Evolutionary conservation across 2,329 filamentous ascomycete genomes (phyloP).

Genomic region (Fonsecaea multimorphosa): DNA sequence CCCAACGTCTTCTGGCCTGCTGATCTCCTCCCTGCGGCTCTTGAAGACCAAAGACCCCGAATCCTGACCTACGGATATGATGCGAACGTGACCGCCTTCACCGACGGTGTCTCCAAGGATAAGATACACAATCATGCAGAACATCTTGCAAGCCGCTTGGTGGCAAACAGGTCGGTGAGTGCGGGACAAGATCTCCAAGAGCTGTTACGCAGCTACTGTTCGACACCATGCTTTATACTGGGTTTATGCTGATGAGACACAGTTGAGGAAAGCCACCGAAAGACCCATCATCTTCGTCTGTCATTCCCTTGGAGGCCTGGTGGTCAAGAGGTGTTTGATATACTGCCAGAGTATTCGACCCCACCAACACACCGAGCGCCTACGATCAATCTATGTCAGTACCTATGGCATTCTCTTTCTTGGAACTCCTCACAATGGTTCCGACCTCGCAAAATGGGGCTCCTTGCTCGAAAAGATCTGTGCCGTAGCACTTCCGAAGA

Average conservation of each 20-base stretch:
- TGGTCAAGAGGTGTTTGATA: conserved; percentile 72
- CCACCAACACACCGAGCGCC: conserved; percentile 65
- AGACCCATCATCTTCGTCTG: conserved; percentile 78
- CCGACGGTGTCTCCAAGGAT: conserved; percentile 64
- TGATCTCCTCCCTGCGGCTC: conserved; percentile 67
- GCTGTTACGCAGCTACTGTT: neutral
- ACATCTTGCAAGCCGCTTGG: conserved; percentile 67
- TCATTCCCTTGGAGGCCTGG: conserved; percentile 74
- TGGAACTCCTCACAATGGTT: conserved; percentile 75
- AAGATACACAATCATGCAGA: conserved; percentile 75
- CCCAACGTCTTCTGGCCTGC: conserved; percentile 71
- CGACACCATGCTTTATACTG: neutral
- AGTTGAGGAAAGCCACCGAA: conserved; percentile 56
- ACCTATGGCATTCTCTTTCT: conserved; percentile 79
- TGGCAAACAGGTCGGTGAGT: conserved; percentile 63
- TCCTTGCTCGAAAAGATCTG: conserved; percentile 71
- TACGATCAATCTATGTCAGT: conserved; percentile 72
- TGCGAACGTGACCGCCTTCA: conserved; percentile 64
- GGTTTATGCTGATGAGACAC: conserved; percentile 23
- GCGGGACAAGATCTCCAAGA: conserved; percentile 3
- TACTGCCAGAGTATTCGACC: conserved; percentile 66
- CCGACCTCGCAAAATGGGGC: conserved; percentile 72
- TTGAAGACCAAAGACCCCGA: conserved; percentile 65
- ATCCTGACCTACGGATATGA: conserved; percentile 78
- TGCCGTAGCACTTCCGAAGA: conserved; percentile 67